These are phyloP conservation scores for Wickerhamiella sorbophila DNA, from an alignment of 805 yeast genomes.

Conservation along the genomic window DNA sequence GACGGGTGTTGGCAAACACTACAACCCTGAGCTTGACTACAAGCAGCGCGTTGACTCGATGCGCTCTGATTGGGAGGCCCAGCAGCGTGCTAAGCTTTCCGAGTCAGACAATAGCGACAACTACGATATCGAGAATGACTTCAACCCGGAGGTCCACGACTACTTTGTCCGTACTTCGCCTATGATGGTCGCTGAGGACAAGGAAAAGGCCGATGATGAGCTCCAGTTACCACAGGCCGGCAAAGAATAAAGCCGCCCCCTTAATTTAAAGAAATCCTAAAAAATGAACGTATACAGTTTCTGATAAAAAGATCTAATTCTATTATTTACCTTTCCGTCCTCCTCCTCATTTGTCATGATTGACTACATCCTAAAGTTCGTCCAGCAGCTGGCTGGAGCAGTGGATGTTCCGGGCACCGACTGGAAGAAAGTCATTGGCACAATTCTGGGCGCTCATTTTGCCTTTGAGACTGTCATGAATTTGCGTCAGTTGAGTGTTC, in stretches of 20 bases:
- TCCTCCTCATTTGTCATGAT: not conserved
- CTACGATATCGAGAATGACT: constrained; percentile 16
- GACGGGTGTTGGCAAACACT: constrained; percentile 24
- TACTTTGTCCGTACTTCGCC: constrained; percentile 27
- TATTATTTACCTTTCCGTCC: not conserved
- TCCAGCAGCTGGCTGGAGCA: constrained; percentile 26
- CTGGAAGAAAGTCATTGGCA: constrained; percentile 67
- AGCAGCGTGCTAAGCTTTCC: constrained; percentile 21
- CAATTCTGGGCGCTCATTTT: constrained; percentile 62
- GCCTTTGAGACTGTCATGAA: constrained; percentile 60
- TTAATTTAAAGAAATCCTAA: too few species aligned
- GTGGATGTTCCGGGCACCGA: constrained; percentile 56
- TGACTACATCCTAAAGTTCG: not conserved
- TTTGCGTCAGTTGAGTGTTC: constrained; percentile 50
- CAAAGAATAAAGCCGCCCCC: constrained; percentile 3
- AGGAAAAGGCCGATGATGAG: constrained; percentile 19
- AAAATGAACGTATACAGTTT: too few species aligned
- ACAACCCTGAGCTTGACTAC: constrained; percentile 27
- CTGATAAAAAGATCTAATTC: too few species aligned
- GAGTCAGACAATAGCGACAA: constrained; percentile 12
- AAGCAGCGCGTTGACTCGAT: constrained; percentile 27
- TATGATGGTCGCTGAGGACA: constrained; percentile 19
- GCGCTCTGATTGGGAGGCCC: constrained; percentile 26
- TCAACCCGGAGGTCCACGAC: constrained; percentile 23
- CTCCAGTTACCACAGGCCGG: constrained; percentile 24